Base-by-base conservation (phyloP, 2,329 filamentous ascomycete genomes). In the Biscogniauxia sp. region DNA sequence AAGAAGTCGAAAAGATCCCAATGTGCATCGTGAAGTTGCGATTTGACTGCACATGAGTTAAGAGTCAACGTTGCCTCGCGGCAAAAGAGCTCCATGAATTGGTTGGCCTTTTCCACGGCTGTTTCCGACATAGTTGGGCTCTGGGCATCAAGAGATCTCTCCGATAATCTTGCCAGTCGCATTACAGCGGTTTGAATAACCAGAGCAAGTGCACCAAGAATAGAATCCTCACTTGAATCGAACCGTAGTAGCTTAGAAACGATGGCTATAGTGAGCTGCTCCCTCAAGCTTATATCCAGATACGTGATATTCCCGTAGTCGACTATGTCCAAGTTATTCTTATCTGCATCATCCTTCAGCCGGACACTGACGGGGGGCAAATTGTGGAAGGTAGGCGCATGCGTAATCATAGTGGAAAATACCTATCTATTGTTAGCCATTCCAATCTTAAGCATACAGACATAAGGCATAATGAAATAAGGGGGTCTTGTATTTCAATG, bases 1-100 rank as follows among this genome's bases (percentile, higher is more conserved):
- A 76, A 51, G 2, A 76, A 62, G 41, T 76, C 75, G 54, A 68
- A 74, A 20, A 71, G 25, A 57, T 76, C 70, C 70, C 69, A 74
- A 15, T 58, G 50, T 1, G 62, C 20, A 9, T n/a, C 56, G 4
- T 6, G 51, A 19, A 17, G 20, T 1, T 55, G 26, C n/a, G 51
- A 25, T 25, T 50, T 62, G 28, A 11, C 15, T 45, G 55, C n/a
- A 8, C 49, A 52, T 2, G 20, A 50, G 17, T 60, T 50, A 2
- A 64, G 7, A 5, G 65, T 28, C 20, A 32, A 4, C 6, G 49
- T 59, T 19, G 63, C 51, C 19, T 57, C 57, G 50, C 62, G 19
- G 9, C 59, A 68, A 51, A 68, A 68, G 8, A 55, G 41, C 9
- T 56, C 51, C n/a, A 69, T 56, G 26, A 62, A 63, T 15, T 17